Percentiles rank a stretch among this genome's conserved stretches.
These are phyloP conservation scores for Orbilia oligospora DNA, from an alignment of 2,329 filamentous ascomycete genomes.

Conservation along the genomic window DNA sequence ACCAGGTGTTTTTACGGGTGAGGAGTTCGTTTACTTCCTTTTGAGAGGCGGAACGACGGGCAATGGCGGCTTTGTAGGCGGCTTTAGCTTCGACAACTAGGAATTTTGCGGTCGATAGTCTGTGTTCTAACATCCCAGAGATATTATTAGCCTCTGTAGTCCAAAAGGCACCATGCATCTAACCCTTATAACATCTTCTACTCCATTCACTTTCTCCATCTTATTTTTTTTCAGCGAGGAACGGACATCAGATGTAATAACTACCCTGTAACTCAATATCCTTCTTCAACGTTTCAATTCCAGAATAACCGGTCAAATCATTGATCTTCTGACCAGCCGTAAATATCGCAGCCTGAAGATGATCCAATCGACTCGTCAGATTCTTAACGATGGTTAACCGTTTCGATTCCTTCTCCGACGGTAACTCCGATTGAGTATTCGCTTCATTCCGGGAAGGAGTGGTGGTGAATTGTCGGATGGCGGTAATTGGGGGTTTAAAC, in stretches of 20 bases:
- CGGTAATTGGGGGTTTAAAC: background rate
- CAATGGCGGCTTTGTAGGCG: conserved; percentile 85
- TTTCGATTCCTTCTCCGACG: conserved; percentile 71
- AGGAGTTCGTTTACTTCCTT: conserved; percentile 95
- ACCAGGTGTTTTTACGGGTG: conserved; percentile 94
- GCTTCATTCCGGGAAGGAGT: conserved; percentile 18
- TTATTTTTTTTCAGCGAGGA: conserved; percentile 10
- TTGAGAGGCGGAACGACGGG: conserved; percentile 87
- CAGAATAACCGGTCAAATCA: conserved; percentile 92
- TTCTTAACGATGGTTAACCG: conserved; percentile 74
- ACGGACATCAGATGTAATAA: conserved; percentile 38
- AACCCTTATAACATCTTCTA: background rate
- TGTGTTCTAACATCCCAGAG: conserved; percentile 69
- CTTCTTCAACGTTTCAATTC: conserved; percentile 86
- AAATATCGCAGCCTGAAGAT: conserved; percentile 86
- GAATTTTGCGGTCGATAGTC: conserved; percentile 74
- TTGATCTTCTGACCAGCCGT: conserved; percentile 90
- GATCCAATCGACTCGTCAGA: conserved; percentile 85
- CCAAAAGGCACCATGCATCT: background rate
- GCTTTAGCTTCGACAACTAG: conserved; percentile 80
- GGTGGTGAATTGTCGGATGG: conserved; percentile 37
- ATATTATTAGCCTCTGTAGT: background rate
- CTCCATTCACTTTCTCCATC: background rate
- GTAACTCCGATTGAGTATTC: conserved; percentile 66
- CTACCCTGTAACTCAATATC: conserved; percentile 79